Evolutionary conservation across 352 stramenopile genomes (phyloP).

Genomic region (Phytophthora sp.): DNA sequence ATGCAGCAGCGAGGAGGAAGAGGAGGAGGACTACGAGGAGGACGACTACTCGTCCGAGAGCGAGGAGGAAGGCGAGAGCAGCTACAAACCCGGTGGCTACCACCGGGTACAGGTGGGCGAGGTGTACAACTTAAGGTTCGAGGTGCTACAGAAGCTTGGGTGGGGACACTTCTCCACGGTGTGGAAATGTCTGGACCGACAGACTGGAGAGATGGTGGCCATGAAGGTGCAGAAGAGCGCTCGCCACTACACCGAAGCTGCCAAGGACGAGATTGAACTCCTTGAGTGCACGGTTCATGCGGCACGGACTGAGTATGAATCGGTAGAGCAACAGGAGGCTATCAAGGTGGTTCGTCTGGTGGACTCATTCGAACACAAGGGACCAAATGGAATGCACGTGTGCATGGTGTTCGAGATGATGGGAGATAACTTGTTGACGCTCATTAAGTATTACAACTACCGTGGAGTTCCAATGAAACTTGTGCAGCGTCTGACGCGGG

Average conservation of each 20-base stretch:
- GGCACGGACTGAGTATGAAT: slow-evolving; percentile 28
- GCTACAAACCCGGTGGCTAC: slow-evolving; percentile 98
- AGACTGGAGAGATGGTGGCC: slow-evolving; percentile 89
- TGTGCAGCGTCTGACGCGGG: slow-evolving; percentile 94
- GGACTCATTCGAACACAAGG: slow-evolving; percentile 97
- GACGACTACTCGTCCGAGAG: slow-evolving; percentile 87
- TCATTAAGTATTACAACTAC: slow-evolving; percentile 99
- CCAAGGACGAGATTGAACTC: slow-evolving; percentile 98
- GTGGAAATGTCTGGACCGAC: slow-evolving; percentile 96
- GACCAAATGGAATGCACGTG: slow-evolving; percentile 95
- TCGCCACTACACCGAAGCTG: slow-evolving; percentile 98
- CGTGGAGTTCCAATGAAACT: slow-evolving; percentile 95
- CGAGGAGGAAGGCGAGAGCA: slow-evolving; percentile 93
- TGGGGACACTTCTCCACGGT: slow-evolving; percentile 99
- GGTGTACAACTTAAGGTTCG: slow-evolving; percentile 94
- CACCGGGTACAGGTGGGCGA: slow-evolving; percentile 94
- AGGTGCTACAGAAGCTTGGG: slow-evolving; percentile 98
- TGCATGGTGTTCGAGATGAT: slow-evolving; percentile 99
- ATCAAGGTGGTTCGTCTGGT: slow-evolving; percentile 75
- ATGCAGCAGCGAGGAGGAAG: slow-evolving; percentile 27
- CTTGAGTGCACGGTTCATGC: slow-evolving; percentile 91
- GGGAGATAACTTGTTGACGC: slow-evolving; percentile 97
- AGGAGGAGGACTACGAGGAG: slow-evolving; percentile 69
- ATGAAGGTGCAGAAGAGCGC: slow-evolving; percentile 98
- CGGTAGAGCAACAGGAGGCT: slow-evolving; percentile 23